Percentiles rank a stretch among this genome's conserved stretches.
Evolutionary conservation across 2,329 filamentous ascomycete species (phyloP).

Genomic region (Colletotrichum paranaense): DNA sequence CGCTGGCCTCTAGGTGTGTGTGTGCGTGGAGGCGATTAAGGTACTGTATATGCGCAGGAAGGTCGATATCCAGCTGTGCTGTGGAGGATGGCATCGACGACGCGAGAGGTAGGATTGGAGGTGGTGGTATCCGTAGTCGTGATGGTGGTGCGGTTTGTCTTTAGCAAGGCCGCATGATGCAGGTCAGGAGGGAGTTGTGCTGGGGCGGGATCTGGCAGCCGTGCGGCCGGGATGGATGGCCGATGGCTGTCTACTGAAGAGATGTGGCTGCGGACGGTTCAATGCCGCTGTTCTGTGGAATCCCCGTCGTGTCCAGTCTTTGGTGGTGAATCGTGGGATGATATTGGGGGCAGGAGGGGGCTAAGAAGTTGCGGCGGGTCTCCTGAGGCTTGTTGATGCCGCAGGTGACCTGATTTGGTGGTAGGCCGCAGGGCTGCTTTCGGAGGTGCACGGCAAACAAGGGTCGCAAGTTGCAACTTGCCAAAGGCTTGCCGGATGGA

Average conservation of each 20-base stretch:
- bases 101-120: neutral
- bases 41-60: neutral
- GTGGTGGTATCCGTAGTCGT: neutral
- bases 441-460: slow-evolving; percentile 6
- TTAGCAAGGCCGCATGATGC: slow-evolving; percentile 30
- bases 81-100: neutral
- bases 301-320: neutral
- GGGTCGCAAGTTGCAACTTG: neutral
- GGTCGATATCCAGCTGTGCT: neutral
- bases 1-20: neutral
- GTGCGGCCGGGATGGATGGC: slow-evolving; percentile 7
- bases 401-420: slow-evolving; percentile 28
- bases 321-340: slow-evolving; percentile 4
- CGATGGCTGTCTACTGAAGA: neutral
- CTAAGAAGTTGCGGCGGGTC: slow-evolving; percentile 6
- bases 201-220: slow-evolving; percentile 18
- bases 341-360: neutral
- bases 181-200: slow-evolving; percentile 17
- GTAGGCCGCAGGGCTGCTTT: slow-evolving; percentile 25
- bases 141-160: slow-evolving; percentile 11
- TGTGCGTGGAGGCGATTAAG: slow-evolving; percentile 2
- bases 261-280: neutral
- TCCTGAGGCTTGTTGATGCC: slow-evolving; percentile 16
- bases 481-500: neutral
- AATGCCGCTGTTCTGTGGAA: neutral